These are phyloP conservation scores for Ceratocystis eucalypticola DNA, from an alignment of 2,329 filamentous ascomycete species.

Conservation along the genomic window DNA sequence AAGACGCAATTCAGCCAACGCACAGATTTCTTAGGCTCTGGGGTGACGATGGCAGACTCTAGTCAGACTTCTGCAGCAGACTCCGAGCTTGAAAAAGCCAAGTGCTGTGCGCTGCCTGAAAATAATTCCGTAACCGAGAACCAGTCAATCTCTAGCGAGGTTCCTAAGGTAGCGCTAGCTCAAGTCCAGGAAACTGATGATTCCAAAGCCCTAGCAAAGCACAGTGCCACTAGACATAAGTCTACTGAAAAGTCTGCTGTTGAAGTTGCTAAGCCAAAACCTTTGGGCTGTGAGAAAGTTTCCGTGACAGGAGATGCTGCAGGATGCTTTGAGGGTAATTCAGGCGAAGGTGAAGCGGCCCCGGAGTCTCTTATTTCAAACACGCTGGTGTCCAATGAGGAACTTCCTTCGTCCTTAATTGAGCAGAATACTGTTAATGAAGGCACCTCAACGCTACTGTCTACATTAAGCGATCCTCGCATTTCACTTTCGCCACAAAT, in stretches of 20 bases:
- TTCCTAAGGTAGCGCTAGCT: background rate
- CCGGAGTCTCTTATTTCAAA: background rate
- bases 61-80: too few relatives aligned
- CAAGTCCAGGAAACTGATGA: background rate
- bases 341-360: background rate
- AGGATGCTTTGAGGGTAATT: background rate
- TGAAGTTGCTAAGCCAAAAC: too few relatives aligned
- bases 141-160: background rate
- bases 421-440: background rate
- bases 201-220: background rate
- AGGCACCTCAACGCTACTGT: background rate
- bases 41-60: too few relatives aligned
- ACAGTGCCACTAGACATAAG: background rate
- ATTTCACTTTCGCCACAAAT: background rate
- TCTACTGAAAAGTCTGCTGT: background rate
- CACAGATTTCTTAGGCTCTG: too few relatives aligned
- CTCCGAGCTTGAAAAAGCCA: too few relatives aligned
- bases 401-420: background rate
- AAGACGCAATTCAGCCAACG: too few relatives aligned
- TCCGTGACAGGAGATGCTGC: background rate
- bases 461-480: background rate
- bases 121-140: background rate
- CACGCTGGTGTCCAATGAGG: background rate
- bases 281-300: background rate
- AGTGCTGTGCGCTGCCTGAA: background rate